Conservation (phyloP, 441 rosid species). For the Aleurites moluccanus region DNA sequence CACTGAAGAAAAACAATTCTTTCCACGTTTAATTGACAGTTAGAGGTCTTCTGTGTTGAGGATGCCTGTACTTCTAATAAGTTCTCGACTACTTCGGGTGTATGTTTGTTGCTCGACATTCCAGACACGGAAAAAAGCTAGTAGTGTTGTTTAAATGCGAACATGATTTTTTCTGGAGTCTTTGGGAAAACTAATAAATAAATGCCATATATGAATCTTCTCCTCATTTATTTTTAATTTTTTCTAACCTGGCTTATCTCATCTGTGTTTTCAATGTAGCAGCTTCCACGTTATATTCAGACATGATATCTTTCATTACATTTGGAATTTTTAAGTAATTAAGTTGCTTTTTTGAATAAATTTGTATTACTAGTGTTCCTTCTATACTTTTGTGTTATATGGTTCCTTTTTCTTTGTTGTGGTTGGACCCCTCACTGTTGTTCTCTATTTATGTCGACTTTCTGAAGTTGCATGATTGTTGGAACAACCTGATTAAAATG, state of each 20-base stretch:
- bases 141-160: not conserved
- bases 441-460: not conserved
- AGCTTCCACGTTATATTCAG: not conserved
- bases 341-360: constrained; percentile 2
- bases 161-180: not conserved
- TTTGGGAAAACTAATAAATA: not conserved
- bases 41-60: not conserved
- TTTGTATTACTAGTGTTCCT: not conserved
- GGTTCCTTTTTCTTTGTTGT: not conserved
- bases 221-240: not conserved
- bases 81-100: not conserved
- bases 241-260: not conserved
- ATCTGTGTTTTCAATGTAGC: not conserved
- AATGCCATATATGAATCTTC: not conserved
- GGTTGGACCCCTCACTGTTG: not conserved
- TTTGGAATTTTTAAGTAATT: not conserved
- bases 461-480: not conserved
- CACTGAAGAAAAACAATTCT: not conserved
- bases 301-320: not conserved
- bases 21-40: not conserved
- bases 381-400: not conserved
- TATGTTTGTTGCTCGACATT: not conserved
- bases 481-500: not conserved
- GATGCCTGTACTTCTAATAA: not conserved
- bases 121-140: not conserved